These are phyloP conservation scores for Tetrahymena elliotti DNA, from an alignment of 73 alveolate species.

Conservation along the genomic window DNA sequence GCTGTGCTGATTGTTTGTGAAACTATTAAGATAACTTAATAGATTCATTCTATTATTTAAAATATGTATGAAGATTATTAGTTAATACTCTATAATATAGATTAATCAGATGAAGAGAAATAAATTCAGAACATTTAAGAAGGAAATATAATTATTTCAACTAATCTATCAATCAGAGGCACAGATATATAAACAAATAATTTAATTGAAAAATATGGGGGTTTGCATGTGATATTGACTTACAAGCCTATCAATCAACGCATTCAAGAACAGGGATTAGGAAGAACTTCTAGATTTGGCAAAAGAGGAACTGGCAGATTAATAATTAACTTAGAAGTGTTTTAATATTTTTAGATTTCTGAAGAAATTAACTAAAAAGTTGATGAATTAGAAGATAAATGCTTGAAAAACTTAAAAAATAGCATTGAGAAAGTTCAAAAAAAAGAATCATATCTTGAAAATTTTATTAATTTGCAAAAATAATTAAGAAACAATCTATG, in stretches of 20 bases:
- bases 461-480: not conserved
- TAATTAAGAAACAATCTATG: not conserved
- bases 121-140: not conserved
- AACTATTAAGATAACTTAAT: not conserved
- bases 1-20: constrained; percentile 42
- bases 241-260: constrained; percentile 57
- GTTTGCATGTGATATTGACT: constrained; percentile 70
- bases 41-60: not conserved
- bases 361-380: too few relatives aligned
- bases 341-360: too few relatives aligned
- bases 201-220: constrained; percentile 55
- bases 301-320: not conserved
- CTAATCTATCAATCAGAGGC: constrained; percentile 64
- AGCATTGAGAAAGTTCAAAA: not conserved
- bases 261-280: constrained; percentile 50
- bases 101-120: not conserved
- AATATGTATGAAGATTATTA: not conserved
- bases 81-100: not conserved
- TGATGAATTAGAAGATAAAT: not conserved
- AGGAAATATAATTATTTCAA: constrained; percentile 47
- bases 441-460: too few relatives aligned
- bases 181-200: constrained; percentile 54
- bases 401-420: not conserved
- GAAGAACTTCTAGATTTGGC: constrained; percentile 35
- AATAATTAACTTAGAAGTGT: too few relatives aligned